Conservation (phyloP, 768 basidiomycete genomes). For the Mycena galericulata region DNA sequence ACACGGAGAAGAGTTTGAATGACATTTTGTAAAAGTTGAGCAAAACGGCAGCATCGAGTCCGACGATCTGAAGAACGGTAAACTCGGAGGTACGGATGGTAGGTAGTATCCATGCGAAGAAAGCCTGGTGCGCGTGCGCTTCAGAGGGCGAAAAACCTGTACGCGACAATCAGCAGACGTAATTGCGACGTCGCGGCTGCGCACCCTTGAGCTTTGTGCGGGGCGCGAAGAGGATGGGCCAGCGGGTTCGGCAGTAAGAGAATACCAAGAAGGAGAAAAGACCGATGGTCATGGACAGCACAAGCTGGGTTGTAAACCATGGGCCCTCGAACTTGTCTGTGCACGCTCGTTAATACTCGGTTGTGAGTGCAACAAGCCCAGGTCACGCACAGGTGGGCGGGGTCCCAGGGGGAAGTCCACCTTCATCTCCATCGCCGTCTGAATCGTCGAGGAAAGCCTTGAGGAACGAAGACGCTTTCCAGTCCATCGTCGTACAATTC, state of each 20-base stretch:
- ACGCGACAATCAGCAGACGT: conserved; percentile 22
- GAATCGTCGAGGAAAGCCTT: conserved; percentile 39
- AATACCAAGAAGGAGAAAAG: conserved; percentile 86
- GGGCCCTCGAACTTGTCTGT: conserved; percentile 89
- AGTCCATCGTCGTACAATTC: conserved; percentile 29
- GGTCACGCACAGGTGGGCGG: conserved; percentile 69
- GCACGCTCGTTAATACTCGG: conserved; percentile 24
- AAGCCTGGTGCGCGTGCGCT: conserved; percentile 85
- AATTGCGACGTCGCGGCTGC: conserved; percentile 12
- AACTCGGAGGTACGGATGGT: conserved; percentile 93
- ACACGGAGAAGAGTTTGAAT: conserved; percentile 90
- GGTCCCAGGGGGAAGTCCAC: conserved; percentile 68
- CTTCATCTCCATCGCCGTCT: conserved; percentile 52
- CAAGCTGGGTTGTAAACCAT: conserved; percentile 94
- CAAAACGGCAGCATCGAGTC: conserved; percentile 96
- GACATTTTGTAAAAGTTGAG: conserved; percentile 96
- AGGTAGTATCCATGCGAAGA: conserved; percentile 97
- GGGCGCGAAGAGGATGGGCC: conserved; percentile 92
- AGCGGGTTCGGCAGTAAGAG: conserved; percentile 88
- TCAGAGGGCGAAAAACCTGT: conserved; percentile 94
- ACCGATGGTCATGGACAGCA: conserved; percentile 83
- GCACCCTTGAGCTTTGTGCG: conserved; percentile 94
- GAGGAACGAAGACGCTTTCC: conserved; percentile 35
- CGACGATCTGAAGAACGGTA: conserved; percentile 94
- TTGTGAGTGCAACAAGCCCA: neutral